phyloP scores from a whole-genome alignment of 2,329 filamentous ascomycete genomes.

The Akanthomyces muscarius region DNA sequence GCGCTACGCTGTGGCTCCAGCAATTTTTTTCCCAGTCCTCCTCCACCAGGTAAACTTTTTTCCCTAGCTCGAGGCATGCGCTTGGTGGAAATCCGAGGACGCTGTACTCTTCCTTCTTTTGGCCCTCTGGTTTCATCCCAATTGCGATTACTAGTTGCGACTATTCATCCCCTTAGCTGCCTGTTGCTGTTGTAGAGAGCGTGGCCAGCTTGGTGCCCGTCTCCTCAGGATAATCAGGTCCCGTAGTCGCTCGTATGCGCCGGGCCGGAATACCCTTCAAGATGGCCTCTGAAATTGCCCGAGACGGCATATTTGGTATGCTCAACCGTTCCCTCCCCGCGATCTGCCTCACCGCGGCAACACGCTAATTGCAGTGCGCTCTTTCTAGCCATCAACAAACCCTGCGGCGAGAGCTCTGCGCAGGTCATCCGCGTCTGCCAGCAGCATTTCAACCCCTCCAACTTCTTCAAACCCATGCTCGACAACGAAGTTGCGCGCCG shows the following conservation, averaged over 20 bases:
- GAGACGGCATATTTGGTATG: slow-evolving; percentile 58
- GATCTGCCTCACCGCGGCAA: neutral
- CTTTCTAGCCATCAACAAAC: slow-evolving; percentile 81
- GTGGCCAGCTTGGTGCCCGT: neutral
- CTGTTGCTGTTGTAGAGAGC: neutral
- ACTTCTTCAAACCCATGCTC: slow-evolving; percentile 74
- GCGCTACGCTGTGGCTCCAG: neutral
- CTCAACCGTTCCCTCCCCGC: slow-evolving; percentile 14
- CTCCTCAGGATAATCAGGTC: neutral
- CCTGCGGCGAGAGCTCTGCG: slow-evolving; percentile 78
- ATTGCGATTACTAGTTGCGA: neutral
- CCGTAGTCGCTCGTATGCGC: slow-evolving; percentile 26
- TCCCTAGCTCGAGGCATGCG: neutral
- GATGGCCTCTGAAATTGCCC: slow-evolving; percentile 51
- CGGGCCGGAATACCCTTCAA: slow-evolving; percentile 33
- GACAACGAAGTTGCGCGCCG: slow-evolving; percentile 55
- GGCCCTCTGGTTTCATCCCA: neutral
- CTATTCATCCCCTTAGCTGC: neutral
- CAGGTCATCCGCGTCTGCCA: slow-evolving; percentile 89
- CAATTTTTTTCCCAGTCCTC: neutral
- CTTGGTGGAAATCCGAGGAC: neutral
- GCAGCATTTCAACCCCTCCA: slow-evolving; percentile 74
- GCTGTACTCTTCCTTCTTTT: neutral
- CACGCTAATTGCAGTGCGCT: slow-evolving; percentile 1
- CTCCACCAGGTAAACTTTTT: neutral